Percentiles rank a stretch among this genome's conserved stretches.
phyloP scores from a whole-genome alignment of 1,284 basidiomycete genomes.

The Cryptococcus sp. region DNA sequence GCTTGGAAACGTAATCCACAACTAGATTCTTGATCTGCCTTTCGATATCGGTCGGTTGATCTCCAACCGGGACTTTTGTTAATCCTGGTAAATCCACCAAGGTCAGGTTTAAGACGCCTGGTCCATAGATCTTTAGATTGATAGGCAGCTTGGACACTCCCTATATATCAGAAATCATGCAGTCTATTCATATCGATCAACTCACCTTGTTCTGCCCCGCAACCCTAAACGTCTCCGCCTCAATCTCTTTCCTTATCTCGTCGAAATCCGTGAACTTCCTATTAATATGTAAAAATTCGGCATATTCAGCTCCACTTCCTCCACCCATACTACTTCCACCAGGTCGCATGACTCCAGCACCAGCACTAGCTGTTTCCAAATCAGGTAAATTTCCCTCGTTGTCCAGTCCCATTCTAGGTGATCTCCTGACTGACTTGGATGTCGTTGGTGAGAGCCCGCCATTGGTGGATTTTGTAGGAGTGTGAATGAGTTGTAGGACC shows the following conservation, averaged over 20 bases:
- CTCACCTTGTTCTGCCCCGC: slow-evolving; percentile 89
- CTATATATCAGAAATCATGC: slow-evolving; percentile 18
- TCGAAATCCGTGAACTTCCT: slow-evolving; percentile 92
- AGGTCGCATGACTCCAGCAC: neutral
- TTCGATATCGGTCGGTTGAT: slow-evolving; percentile 80
- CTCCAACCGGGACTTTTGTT: slow-evolving; percentile 82
- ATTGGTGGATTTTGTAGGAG: slow-evolving; percentile 49
- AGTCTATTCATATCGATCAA: neutral
- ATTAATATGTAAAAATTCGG: slow-evolving; percentile 94
- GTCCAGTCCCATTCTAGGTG: slow-evolving; percentile 17
- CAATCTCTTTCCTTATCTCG: slow-evolving; percentile 93
- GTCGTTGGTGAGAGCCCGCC: slow-evolving; percentile 2
- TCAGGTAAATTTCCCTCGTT: slow-evolving; percentile 39
- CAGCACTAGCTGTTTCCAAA: slow-evolving; percentile 22
- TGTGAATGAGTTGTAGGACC: slow-evolving; percentile 92
- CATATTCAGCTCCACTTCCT: slow-evolving; percentile 69
- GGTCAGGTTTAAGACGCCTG: slow-evolving; percentile 90
- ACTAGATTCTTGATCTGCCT: slow-evolving; percentile 92
- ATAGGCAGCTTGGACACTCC: slow-evolving; percentile 95
- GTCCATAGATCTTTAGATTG: slow-evolving; percentile 89
- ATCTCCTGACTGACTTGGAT: slow-evolving; percentile 6
- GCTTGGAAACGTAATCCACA: slow-evolving; percentile 91
- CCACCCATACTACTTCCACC: slow-evolving; percentile 33
- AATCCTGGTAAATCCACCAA: slow-evolving; percentile 93
- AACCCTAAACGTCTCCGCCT: slow-evolving; percentile 95